Evolutionary conservation across 768 basidiomycete genomes (phyloP), one percentile per base, ranked within the genome.

Genomic region (Trametes villosa): DNA sequence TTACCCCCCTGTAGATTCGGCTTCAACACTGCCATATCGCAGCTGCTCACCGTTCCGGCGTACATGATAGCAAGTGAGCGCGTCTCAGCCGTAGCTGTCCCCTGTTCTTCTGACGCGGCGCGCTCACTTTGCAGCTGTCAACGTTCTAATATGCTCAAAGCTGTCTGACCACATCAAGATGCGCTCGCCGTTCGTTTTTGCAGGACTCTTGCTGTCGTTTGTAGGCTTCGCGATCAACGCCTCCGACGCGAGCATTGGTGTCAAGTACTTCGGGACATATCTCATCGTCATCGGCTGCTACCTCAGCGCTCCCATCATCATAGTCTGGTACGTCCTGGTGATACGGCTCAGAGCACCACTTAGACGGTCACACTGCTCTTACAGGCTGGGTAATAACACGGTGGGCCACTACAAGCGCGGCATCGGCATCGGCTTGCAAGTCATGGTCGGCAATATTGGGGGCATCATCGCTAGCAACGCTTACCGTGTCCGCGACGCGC

Each of bases 241-340:
- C 49, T 83, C 86, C 0, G 67, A 79, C 12, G 83, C 74, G 0
- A 64, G 81, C 0, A 69, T 70, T 48, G 83, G 85, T 0, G 83
- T 76, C 26, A 89, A 91, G 73, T 90, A 90, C 69, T 86, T 88
- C 61, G 89, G 87, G 1, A 88, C 84, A 0, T 91, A 86, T 76
- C 81, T 91, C 57, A 79, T 82, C 29, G 87, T 90, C 9, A 77
- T 79, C 1, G 89, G 89, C n/a, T 78, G 79, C 41, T 89, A 86
- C 62, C 77, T 83, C 1, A 75, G 78, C 0, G 79, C 86, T 63
- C 86, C 89, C 13, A 86, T 84, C 11, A 69, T 86, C 1, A 74
- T 87, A 13, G 78, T 85, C 22, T 91, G 88, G 88, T 66, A 17
- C 9, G 64, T 46, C 5, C 30, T 29, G 22, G 3, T 15, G 12